Base-by-base conservation (phyloP, 768 basidiomycete genomes). In the Macrolepiota fuliginosa region DNA sequence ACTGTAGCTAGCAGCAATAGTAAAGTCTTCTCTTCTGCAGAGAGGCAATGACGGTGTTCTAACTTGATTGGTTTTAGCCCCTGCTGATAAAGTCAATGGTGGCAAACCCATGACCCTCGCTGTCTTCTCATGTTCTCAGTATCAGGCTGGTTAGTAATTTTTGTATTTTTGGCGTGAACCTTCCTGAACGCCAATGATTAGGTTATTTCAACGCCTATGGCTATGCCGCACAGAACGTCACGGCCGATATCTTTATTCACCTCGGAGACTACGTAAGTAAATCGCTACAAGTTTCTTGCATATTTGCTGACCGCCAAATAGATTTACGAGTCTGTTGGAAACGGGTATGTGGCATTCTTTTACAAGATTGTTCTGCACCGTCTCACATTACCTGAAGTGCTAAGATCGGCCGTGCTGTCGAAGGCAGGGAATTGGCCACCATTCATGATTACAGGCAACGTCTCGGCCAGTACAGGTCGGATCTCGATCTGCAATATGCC, bases 61-160 rank as follows among this genome's bases (percentile, higher is more conserved):
- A 29, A 19, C 36, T 15, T 42, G 45, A n/a, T 37, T 25, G 15
- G 17, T 52, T 49, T 49, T 49, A 82, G 81, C 82, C 12, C 76
- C 81, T 4, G 79, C 81, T 2, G 63, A 71, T 3, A 53, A 24
- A 32, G 29, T 32, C 29, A 32, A 32, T 32, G 29, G 29, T 32
- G 83, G 83, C 7, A 79, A 79, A 46, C 79, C 13, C 62, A 49
- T 83, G 22, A 77, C 77, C 1, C 67, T 87, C 17, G 83, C 82
- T 0, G 80, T 86, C 2, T 85, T 85, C 70, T 84, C 82, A 6
- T 85, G 84, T 67, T 83, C 83, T 4, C 80, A 80, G 59, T 83
- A 72, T 63, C 84, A 83, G 67, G 71, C 73, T 49, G 81, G 81
- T 78, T 55, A 22, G 70, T 65, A 12, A 27, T 19, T 40, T 40